These are phyloP conservation scores for Globisporangium orthogonon DNA, from an alignment of 352 stramenopile genomes.

Conservation along the genomic window DNA sequence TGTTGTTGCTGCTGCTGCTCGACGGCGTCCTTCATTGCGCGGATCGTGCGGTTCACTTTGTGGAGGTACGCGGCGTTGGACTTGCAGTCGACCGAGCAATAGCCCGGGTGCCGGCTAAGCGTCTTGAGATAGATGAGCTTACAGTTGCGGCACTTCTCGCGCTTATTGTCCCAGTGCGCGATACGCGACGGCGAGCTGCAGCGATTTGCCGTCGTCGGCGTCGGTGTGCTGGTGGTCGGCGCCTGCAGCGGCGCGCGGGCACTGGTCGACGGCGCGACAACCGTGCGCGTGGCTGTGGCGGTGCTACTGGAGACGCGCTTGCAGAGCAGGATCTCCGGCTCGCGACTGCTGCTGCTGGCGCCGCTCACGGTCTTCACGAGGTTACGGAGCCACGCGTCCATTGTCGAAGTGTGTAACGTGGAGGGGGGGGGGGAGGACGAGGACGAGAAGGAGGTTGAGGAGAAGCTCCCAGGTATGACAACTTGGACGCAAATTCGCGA, in stretches of 20 bases:
- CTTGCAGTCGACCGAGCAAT: conserved; percentile 87
- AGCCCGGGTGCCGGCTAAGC: conserved; percentile 62
- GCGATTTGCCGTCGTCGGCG: background rate
- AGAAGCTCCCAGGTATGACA: conserved; percentile 5
- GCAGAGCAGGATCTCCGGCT: conserved; percentile 24
- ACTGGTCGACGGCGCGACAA: background rate
- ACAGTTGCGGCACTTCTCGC: conserved; percentile 80
- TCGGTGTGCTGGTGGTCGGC: background rate
- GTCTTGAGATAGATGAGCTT: conserved; percentile 84
- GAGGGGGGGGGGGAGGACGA: background rate
- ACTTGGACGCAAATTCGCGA: conserved; percentile 32
- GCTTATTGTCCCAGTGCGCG: conserved; percentile 83
- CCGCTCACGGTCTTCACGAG: conserved; percentile 16
- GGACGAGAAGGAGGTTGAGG: conserved; percentile 2
- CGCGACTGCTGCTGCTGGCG: conserved; percentile 5
- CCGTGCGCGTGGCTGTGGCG: background rate
- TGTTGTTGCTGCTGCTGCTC: conserved; percentile 35
- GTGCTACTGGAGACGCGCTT: conserved; percentile 4
- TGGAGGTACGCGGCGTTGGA: conserved; percentile 80
- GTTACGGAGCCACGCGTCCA: conserved; percentile 34
- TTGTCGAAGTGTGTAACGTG: conserved; percentile 7
- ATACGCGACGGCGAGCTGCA: conserved; percentile 21
- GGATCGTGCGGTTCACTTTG: conserved; percentile 80
- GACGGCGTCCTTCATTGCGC: conserved; percentile 63
- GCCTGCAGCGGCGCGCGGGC: background rate